phyloP scores from a whole-genome alignment of 225 moss, liverwort and hornwort species.

The Ulota crispa region DNA sequence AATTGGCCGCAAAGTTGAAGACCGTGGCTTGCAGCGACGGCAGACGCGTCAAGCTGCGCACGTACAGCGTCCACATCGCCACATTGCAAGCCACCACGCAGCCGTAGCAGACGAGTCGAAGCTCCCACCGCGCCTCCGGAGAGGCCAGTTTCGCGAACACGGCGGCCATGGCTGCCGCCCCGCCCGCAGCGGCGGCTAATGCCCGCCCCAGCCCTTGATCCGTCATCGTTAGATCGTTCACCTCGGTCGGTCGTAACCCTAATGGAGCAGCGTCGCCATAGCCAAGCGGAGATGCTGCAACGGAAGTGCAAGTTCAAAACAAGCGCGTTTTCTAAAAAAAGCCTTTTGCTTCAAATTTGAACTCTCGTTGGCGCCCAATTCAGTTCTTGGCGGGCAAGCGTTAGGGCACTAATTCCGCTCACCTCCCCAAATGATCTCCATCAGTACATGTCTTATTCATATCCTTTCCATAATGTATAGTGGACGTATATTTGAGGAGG shows the following conservation, averaged over 20 bases:
- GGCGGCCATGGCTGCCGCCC: constrained; percentile 69
- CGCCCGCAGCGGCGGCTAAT: constrained; percentile 71
- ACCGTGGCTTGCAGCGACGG: constrained; percentile 91
- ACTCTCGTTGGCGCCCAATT: neutral
- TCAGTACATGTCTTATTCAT: too few species aligned
- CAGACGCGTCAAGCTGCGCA: constrained; percentile 68
- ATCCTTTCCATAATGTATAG: too few species aligned
- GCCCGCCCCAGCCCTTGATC: constrained; percentile 13
- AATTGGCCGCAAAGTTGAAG: constrained; percentile 83
- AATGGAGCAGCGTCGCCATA: neutral
- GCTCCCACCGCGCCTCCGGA: constrained; percentile 63
- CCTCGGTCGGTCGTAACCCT: neutral
- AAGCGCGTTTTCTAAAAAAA: neutral
- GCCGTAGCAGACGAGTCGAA: constrained; percentile 63
- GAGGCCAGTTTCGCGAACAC: constrained; percentile 80
- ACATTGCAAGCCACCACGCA: constrained; percentile 77
- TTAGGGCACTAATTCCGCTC: too few species aligned
- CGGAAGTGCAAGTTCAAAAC: neutral
- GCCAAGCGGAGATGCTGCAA: neutral
- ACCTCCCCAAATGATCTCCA: too few species aligned
- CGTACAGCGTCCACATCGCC: constrained; percentile 88
- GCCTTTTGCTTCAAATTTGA: neutral
- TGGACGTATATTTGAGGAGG: too few species aligned
- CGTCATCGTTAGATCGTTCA: constrained; percentile 5
- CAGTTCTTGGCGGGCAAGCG: too few species aligned